These are phyloP conservation scores for Phytopythium montanum DNA, from an alignment of 352 stramenopile species.

Conservation along the genomic window DNA sequence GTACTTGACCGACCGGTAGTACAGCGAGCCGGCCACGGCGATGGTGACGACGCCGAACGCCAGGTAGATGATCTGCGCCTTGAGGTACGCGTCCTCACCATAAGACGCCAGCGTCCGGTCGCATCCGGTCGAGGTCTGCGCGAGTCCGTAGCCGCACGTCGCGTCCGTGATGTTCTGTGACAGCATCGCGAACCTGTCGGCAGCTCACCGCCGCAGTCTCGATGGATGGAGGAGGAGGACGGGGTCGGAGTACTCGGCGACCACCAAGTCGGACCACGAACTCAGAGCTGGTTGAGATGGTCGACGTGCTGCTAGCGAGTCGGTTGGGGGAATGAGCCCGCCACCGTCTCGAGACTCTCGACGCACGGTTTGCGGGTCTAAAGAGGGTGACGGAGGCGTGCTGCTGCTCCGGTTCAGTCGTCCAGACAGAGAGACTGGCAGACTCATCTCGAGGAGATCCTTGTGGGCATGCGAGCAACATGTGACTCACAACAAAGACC, in stretches of 20 bases:
- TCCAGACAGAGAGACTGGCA: too few relatives aligned
- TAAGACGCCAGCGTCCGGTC: conserved; percentile 19
- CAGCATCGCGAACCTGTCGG: neutral
- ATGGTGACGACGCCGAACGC: conserved; percentile 10
- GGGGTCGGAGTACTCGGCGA: too few relatives aligned
- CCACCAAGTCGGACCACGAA: too few relatives aligned
- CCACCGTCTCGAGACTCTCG: neutral
- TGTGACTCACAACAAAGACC: neutral
- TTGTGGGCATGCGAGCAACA: neutral
- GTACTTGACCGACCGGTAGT: conserved; percentile 15
- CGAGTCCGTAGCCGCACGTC: conserved; percentile 20
- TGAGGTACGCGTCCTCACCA: conserved; percentile 13
- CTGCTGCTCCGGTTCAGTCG: too few relatives aligned
- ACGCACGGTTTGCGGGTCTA: neutral
- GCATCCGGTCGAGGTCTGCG: conserved; percentile 13
- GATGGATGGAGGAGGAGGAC: neutral
- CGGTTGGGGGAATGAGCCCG: conserved; percentile 1
- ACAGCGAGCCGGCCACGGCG: conserved; percentile 11
- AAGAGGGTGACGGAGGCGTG: neutral
- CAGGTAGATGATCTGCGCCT: conserved; percentile 19
- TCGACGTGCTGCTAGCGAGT: neutral
- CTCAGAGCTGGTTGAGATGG: too few relatives aligned
- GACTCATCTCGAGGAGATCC: neutral
- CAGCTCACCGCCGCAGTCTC: too few relatives aligned
- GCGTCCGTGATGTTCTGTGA: conserved; percentile 27